Evolutionary conservation across 345 rosid genomes (phyloP).

Genomic region (Gossypium sturtianum): DNA sequence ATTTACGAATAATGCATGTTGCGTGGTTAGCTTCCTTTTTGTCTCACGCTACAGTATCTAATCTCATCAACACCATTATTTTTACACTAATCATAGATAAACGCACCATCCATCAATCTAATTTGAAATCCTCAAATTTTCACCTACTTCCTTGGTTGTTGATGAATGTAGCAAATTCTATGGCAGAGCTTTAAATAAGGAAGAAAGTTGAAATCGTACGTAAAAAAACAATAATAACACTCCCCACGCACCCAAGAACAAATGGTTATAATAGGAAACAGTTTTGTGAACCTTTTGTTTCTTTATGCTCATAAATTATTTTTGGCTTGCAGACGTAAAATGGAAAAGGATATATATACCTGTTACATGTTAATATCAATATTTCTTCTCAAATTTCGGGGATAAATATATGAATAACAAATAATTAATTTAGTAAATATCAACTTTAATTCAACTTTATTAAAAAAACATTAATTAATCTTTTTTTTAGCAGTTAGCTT

Average conservation of each 20-base stretch:
- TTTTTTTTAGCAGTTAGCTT: too few relatives aligned
- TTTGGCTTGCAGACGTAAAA: not conserved
- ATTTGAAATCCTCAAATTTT: too few relatives aligned
- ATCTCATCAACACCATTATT: accelerated
- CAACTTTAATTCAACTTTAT: too few relatives aligned
- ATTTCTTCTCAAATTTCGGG: too few relatives aligned
- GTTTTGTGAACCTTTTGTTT: not conserved
- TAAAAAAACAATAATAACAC: not conserved
- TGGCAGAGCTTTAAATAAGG: not conserved
- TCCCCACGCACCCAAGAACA: not conserved
- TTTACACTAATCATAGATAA: too few relatives aligned
- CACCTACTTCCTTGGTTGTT: too few relatives aligned
- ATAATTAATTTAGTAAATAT: not conserved
- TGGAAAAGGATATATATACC: not conserved
- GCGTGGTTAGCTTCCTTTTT: too few relatives aligned
- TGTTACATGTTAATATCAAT: not conserved
- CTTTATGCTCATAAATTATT: not conserved
- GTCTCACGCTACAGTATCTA: too few relatives aligned
- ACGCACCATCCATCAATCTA: accelerated
- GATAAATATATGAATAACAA: not conserved
- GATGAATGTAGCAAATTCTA: too few relatives aligned
- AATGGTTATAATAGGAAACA: not conserved
- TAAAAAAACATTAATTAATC: too few relatives aligned
- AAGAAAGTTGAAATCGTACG: not conserved
- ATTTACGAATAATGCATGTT: too few relatives aligned